These are phyloP conservation scores for Linum usitatissimum DNA, from an alignment of 345 rosid species.

Conservation along the genomic window DNA sequence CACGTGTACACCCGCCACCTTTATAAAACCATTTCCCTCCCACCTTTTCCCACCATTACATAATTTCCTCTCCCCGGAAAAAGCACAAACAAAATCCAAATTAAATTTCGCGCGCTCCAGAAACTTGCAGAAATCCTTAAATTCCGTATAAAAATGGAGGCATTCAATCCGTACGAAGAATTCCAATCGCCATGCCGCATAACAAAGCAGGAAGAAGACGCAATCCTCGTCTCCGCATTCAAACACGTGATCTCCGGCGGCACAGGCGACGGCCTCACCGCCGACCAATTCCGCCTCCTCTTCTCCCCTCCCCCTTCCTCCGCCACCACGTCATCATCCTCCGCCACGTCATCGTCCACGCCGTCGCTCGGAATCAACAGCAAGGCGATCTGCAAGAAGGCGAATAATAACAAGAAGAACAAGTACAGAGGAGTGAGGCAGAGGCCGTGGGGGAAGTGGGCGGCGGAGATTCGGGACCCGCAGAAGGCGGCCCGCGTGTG, in stretches of 20 bases:
- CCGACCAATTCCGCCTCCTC: background rate
- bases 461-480: constrained; percentile 33
- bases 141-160: background rate
- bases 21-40: too few relatives aligned
- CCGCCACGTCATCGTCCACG: too few relatives aligned
- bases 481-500: constrained; percentile 13
- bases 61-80: too few relatives aligned
- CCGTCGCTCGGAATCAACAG: background rate
- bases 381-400: background rate
- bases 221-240: constrained; percentile 21
- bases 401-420: constrained; percentile 7
- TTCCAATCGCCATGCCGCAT: background rate
- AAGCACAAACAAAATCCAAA: background rate
- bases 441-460: constrained; percentile 36
- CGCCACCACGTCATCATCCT: constrained; percentile 11
- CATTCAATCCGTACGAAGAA: background rate
- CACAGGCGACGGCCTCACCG: background rate
- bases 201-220: constrained; percentile 11
- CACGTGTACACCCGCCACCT: too few relatives aligned
- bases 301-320: background rate
- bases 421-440: constrained; percentile 31
- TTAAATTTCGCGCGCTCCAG: background rate
- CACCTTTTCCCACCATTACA: too few relatives aligned
- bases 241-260: constrained; percentile 16
- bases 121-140: background rate